Evolutionary conservation across 1,139 yeast genomes (phyloP), one percentile per base, ranked within the genome.

Genomic region (Hemisphaericaspora xylofermentans): DNA sequence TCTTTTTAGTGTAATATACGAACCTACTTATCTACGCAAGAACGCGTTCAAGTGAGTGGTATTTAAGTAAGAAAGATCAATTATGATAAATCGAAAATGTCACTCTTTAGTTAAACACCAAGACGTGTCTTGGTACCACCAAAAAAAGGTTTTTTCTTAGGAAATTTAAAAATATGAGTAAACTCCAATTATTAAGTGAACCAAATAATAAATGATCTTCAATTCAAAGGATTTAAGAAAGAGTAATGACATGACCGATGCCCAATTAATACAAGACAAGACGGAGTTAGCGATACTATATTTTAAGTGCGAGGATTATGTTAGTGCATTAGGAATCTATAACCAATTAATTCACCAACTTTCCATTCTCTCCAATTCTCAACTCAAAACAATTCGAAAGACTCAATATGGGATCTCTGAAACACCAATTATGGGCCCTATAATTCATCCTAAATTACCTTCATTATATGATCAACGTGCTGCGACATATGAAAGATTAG

Each of bases 401-500:
- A 38, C 42, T 15, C 57, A 62, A 41, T 26, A 40, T 19, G 46
- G 51, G 2, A 47, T 64, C 6, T 36, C 41, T 10, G 61, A 51
- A 26, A 39, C 32, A 3, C 74, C 76, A 1, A 42, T 61, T 8
- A 43, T 61, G 9, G 73, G 74, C 1, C 47, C 49, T 8, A 40
- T 51, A 13, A 53, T 56, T 16, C 63, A 58, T 33, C 63, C 63
- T 6, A 49, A 51, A 45, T 25, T 58, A 15, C 41, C 49, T 3
- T 52, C 62, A 1, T 27, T 69, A 45, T 63, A 57, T 56, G 82
- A 69, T 62, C 85, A 52, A 47, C 54, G 86, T 21, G 80, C 86
- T 1, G 86, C 88, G 0, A 72, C 82, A 0, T 70, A 65, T 54
- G 83, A 80, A 51, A 81, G 78, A 51, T 45, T 80, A 39, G 63